phyloP scores from a whole-genome alignment of 2,329 filamentous ascomycete species.

The Colletotrichum spinosum region DNA sequence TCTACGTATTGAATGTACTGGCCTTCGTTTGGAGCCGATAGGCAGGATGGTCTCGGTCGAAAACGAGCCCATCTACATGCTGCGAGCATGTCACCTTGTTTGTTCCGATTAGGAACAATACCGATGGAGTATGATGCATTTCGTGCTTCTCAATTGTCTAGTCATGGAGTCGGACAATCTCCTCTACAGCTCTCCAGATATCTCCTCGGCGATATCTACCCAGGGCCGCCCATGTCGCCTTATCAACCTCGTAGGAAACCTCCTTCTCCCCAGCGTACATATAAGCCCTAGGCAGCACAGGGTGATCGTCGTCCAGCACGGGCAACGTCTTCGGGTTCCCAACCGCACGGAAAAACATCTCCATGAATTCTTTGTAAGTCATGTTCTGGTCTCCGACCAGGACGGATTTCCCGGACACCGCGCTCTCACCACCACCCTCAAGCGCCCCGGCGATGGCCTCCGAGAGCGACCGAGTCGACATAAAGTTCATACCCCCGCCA shows the following conservation, averaged over 20 bases:
- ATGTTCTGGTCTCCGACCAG: conserved; percentile 25
- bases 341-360: conserved; percentile 13
- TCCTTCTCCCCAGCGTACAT: conserved; percentile 9
- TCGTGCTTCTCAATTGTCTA: not conserved
- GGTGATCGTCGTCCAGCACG: conserved; percentile 15
- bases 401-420: conserved; percentile 2
- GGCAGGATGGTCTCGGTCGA: too few species aligned
- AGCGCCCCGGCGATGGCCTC: conserved; percentile 21
- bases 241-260: conserved; percentile 17
- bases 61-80: not conserved
- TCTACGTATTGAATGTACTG: too few species aligned
- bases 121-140: too few species aligned
- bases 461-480: conserved; percentile 19
- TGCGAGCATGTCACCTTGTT: not conserved
- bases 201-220: conserved; percentile 19
- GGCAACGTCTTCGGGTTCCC: not conserved
- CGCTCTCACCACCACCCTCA: not conserved
- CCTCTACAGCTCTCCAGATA: not conserved
- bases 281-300: conserved; percentile 14
- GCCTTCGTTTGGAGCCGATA: too few species aligned
- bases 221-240: conserved; percentile 1
- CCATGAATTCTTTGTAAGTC: conserved; percentile 19
- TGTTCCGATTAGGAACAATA: not conserved
- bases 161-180: not conserved
- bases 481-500: conserved; percentile 20